Conservation (phyloP, 2,329 filamentous ascomycete species). For the Alternaria novae-zelandiae region DNA sequence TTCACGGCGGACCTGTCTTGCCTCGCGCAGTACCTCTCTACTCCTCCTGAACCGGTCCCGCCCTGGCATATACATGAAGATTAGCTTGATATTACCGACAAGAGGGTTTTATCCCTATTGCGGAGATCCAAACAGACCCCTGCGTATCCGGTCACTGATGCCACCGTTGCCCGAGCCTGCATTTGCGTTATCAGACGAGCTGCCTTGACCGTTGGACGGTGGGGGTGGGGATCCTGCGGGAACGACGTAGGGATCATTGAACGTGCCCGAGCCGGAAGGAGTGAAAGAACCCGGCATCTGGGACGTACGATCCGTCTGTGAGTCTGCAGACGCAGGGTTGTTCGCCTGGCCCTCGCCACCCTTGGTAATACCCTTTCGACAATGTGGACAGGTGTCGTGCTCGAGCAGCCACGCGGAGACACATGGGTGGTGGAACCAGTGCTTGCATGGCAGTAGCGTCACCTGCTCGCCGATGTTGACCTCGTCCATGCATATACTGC, state of each 20-base stretch:
- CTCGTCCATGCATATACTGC: slow-evolving; percentile 93
- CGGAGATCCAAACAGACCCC: slow-evolving; percentile 44
- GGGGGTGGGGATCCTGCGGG: slow-evolving; percentile 18
- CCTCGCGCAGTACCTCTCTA: slow-evolving; percentile 3
- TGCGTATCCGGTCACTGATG: slow-evolving; percentile 39
- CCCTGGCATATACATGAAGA: slow-evolving; percentile 1
- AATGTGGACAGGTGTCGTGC: slow-evolving; percentile 92
- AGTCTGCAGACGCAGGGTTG: slow-evolving; percentile 3
- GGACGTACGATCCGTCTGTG: slow-evolving; percentile 10
- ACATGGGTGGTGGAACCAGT: slow-evolving; percentile 91
- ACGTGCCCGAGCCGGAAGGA: slow-evolving; percentile 23
- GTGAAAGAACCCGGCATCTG: slow-evolving; percentile 43
- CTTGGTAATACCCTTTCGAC: slow-evolving; percentile 63
- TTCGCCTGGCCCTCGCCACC: slow-evolving; percentile 25
- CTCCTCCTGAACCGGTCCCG: slow-evolving; percentile 1
- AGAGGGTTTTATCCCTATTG: slow-evolving; percentile 11
- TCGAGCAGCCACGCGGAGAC: slow-evolving; percentile 84
- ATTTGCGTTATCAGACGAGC: slow-evolving; percentile 15
- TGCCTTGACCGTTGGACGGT: slow-evolving; percentile 4
- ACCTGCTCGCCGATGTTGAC: slow-evolving; percentile 76
- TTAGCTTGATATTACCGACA: slow-evolving; percentile 10
- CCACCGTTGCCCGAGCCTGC: slow-evolving; percentile 21
- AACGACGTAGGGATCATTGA: slow-evolving; percentile 27
- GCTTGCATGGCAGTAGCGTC: slow-evolving; percentile 80
- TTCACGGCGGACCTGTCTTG: background rate